Conservation (phyloP, 2,329 filamentous ascomycete species). For the Colletotrichum tabaci region DNA sequence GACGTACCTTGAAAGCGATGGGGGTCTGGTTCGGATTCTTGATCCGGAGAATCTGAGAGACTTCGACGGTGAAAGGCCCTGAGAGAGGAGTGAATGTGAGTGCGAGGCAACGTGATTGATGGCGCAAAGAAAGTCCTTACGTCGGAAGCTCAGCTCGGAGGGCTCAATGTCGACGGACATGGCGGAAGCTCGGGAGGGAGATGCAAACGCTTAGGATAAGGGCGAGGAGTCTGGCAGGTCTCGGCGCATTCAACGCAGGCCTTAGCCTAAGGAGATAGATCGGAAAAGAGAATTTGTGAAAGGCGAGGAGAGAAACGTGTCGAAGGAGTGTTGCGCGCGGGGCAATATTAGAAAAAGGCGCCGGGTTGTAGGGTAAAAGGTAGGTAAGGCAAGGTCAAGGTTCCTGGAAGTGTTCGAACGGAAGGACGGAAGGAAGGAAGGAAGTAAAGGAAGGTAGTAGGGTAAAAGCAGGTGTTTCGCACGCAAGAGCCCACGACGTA, state of each 20-base stretch:
- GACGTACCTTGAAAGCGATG: conserved; percentile 78
- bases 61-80: conserved; percentile 79
- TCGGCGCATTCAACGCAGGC: conserved; percentile 35
- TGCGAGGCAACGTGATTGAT: conserved; percentile 34
- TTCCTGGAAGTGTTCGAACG: conserved; percentile 36
- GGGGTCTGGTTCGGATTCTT: conserved; percentile 75
- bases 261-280: conserved; percentile 7
- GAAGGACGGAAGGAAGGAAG: conserved; percentile 22
- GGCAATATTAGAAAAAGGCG: conserved; percentile 36
- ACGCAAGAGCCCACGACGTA: conserved; percentile 41
- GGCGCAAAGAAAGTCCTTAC: conserved; percentile 68
- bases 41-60: conserved; percentile 75
- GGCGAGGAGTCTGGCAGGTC: conserved; percentile 37
- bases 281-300: conserved; percentile 26
- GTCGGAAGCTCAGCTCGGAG: conserved; percentile 91
- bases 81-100: conserved; percentile 38
- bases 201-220: conserved; percentile 22
- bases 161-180: conserved; percentile 98
- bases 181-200: conserved; percentile 53
- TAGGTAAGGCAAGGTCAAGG: conserved; percentile 22
- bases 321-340: conserved; percentile 38
- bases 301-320: conserved; percentile 27
- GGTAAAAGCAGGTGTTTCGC: conserved; percentile 42
- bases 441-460: neutral
- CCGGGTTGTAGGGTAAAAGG: conserved; percentile 22